phyloP scores from a whole-genome alignment of 2,329 filamentous ascomycete genomes.

The Metarhizium sp. region DNA sequence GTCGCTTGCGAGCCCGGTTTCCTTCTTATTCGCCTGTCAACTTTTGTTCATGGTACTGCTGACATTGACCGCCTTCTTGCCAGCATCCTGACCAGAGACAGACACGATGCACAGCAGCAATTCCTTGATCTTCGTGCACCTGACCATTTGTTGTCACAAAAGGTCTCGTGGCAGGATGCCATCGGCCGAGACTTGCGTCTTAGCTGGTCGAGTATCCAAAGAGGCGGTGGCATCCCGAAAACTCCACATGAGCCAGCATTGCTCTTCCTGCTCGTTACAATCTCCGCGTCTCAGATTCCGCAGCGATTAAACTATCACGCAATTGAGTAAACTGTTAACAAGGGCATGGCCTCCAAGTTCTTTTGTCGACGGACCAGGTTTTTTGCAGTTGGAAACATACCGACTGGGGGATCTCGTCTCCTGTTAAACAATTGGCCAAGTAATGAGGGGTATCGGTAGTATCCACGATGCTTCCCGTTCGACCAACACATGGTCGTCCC shows the following conservation, averaged over 20 bases:
- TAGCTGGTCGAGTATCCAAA: background rate
- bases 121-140: slow-evolving; percentile 1
- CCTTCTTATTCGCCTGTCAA: background rate
- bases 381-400: background rate
- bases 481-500: background rate
- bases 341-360: background rate
- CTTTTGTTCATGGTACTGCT: background rate
- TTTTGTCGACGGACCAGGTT: background rate
- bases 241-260: background rate
- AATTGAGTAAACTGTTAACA: background rate
- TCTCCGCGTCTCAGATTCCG: background rate
- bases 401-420: slow-evolving; percentile 4
- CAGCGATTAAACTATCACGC: background rate
- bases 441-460: background rate
- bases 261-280: background rate
- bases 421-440: slow-evolving; percentile 13
- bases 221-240: background rate
- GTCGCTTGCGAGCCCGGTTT: background rate
- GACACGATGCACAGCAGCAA: background rate
- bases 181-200: slow-evolving; percentile 11
- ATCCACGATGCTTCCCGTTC: background rate
- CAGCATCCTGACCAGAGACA: background rate
- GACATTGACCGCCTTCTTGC: slow-evolving; percentile 4
- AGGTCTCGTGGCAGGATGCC: slow-evolving; percentile 4
- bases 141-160: background rate